These are phyloP conservation scores for Zygosaccharomyces rouxii DNA, from an alignment of 805 yeast species.

Conservation along the genomic window DNA sequence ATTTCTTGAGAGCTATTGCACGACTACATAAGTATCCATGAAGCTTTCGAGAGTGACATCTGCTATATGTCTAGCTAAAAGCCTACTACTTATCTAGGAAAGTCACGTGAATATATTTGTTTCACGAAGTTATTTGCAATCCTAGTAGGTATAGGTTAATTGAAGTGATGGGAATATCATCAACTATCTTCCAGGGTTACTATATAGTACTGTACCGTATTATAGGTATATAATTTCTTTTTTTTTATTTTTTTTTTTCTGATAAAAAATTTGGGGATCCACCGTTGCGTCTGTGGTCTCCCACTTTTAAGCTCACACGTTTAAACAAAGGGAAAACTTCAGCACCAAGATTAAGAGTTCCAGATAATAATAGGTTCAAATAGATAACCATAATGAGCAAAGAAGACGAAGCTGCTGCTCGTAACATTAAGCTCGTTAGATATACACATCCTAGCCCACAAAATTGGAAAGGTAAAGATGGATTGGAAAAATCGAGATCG, in stretches of 20 bases:
- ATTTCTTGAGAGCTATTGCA: too few relatives aligned
- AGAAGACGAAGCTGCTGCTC: slow-evolving; percentile 3
- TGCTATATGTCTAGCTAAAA: not conserved
- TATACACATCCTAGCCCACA: slow-evolving; percentile 5
- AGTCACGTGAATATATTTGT: not conserved
- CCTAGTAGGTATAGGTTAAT: too few relatives aligned
- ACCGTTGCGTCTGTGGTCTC: not conserved
- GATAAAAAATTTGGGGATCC: not conserved
- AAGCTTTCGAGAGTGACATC: not conserved
- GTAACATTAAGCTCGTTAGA: slow-evolving; percentile 5
- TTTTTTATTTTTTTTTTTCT: not conserved
- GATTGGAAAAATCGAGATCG: slow-evolving; percentile 1
- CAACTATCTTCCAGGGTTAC: too few relatives aligned
- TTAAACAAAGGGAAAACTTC: slow-evolving; percentile 5
- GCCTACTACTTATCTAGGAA: not conserved
- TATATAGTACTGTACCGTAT: too few relatives aligned
- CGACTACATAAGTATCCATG: too few relatives aligned
- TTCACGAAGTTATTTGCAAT: too few relatives aligned
- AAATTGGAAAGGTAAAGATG: slow-evolving; percentile 3
- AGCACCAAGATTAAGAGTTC: not conserved
- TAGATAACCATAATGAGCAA: not conserved
- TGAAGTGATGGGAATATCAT: too few relatives aligned
- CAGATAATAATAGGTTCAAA: not conserved
- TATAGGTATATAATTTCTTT: not conserved
- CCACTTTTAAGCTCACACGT: slow-evolving; percentile 1